phyloP scores from a whole-genome alignment of 2,329 filamentous ascomycete genomes.

The Ophiocordyceps camponoti-leonardi region DNA sequence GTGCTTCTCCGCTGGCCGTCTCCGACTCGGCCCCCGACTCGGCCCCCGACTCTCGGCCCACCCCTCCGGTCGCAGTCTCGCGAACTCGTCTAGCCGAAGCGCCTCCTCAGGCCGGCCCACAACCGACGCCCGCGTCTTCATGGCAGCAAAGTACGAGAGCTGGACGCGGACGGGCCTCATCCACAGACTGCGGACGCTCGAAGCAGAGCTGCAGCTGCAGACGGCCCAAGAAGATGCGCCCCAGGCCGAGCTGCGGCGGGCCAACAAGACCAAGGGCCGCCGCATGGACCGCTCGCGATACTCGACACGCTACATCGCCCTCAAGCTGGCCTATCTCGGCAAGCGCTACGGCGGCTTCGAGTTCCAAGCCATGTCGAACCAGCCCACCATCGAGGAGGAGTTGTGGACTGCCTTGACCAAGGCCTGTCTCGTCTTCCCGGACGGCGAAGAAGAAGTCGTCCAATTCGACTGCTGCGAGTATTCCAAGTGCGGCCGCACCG shows the following conservation, averaged over 20 bases:
- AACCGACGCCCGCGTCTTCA: conserved; percentile 6
- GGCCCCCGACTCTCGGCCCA: background rate
- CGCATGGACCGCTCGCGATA: conserved; percentile 65
- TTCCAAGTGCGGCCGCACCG: conserved; percentile 87
- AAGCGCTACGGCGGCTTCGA: conserved; percentile 88
- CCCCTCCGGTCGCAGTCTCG: too few species aligned
- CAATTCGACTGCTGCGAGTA: conserved; percentile 80
- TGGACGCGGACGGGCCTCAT: conserved; percentile 58
- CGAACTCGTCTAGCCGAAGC: too few species aligned
- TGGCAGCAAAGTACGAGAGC: conserved; percentile 34
- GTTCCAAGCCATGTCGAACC: conserved; percentile 53
- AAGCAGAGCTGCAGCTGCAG: conserved; percentile 42
- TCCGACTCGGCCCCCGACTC: background rate
- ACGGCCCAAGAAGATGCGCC: conserved; percentile 12
- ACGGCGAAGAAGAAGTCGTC: conserved; percentile 38
- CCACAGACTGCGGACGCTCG: conserved; percentile 47
- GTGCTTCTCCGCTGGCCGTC: background rate
- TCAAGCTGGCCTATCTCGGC: conserved; percentile 89
- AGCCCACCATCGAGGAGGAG: conserved; percentile 82
- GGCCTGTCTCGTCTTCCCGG: conserved; percentile 63
- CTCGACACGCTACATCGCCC: conserved; percentile 65
- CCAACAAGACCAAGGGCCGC: background rate
- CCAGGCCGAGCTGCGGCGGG: conserved; percentile 26
- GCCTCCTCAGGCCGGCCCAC: background rate
- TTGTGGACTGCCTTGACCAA: conserved; percentile 82